Evolutionary conservation across 2,329 filamentous ascomycete species (phyloP), one percentile per base, ranked within the genome.

Genomic region (Hirsutella rhossiliensis): DNA sequence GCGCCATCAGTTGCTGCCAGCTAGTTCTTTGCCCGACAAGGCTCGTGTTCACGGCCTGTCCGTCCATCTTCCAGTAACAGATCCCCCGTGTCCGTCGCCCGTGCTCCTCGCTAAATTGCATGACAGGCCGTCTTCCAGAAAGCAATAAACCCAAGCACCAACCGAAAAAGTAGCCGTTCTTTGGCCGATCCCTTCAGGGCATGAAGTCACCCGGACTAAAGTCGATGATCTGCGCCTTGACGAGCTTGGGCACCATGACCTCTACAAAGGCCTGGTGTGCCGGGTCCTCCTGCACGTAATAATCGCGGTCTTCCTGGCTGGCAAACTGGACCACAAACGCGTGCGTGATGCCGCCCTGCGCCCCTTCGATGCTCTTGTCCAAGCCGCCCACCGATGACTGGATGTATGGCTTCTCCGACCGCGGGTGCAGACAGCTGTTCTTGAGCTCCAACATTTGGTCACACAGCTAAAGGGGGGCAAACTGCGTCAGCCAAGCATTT

Each of bases 321-420:
- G 74, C 70, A 48, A 87, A 87, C 52, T 84, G 75, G 36, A 75
- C 71, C 3, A 87, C 72, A 50, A 87, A 86, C 0, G 69, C 79
- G 56, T 87, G 82, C 2, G 78, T 78, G 43, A 80, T 74, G 1
- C 73, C 80, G 40, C 71, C 67, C 78, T 77, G 49, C 0, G 30
- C 23, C 3, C 27, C 38, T 27, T 84, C 80, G 0, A 67, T 67
- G 38, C 73, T 80, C 50, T 75, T 80, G 52, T 85, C 74, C 34
- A 61, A 61, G 0, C 82, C 82, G 1, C 79, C 80, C 4, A 66
- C 66, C 12, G 71, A 66, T 0, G 71, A 69, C 47, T 71, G 72
- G 45, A 86, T 71, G 53, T 85, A 86, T 0, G 74, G 73, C 51
- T 72, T 64, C 19, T 75, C 62, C 0, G 76, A 73, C 2, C 60